These are phyloP conservation scores for Hypomyces perniciosus DNA, from an alignment of 2,329 filamentous ascomycete genomes.

Conservation along the genomic window DNA sequence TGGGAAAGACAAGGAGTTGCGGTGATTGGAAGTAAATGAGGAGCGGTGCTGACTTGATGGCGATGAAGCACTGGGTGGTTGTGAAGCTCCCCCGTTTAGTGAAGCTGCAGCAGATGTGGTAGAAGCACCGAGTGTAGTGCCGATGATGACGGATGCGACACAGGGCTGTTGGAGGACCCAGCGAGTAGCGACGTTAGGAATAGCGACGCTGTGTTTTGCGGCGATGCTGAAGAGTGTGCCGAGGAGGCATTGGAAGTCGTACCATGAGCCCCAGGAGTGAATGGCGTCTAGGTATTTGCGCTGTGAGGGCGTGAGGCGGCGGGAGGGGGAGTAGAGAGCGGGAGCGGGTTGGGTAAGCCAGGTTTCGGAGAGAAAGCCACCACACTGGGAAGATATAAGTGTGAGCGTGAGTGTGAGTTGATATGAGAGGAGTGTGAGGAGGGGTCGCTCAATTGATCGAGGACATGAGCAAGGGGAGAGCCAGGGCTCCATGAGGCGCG, in stretches of 20 bases:
- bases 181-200: constrained; percentile 41
- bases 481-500: constrained; percentile 6
- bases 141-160: constrained; percentile 44
- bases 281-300: constrained; percentile 24
- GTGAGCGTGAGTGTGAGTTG: not conserved
- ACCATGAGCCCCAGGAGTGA: constrained; percentile 42
- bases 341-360: constrained; percentile 28
- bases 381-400: constrained; percentile 14
- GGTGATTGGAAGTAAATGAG: not conserved
- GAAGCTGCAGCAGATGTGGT: not conserved
- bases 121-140: constrained; percentile 30
- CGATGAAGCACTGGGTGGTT: not conserved
- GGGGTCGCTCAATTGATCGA: constrained; percentile 24
- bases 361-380: constrained; percentile 29
- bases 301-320: constrained; percentile 29
- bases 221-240: constrained; percentile 31
- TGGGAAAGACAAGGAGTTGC: not conserved
- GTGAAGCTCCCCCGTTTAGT: too few species aligned
- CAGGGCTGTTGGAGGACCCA: constrained; percentile 43
- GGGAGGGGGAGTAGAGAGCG: constrained; percentile 25
- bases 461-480: constrained; percentile 6
- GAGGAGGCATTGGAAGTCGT: constrained; percentile 39
- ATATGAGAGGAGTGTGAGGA: not conserved
- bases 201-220: constrained; percentile 32
- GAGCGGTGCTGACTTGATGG: not conserved